phyloP scores from a whole-genome alignment of 2,329 filamentous ascomycete species.

The Botrytis fabae region DNA sequence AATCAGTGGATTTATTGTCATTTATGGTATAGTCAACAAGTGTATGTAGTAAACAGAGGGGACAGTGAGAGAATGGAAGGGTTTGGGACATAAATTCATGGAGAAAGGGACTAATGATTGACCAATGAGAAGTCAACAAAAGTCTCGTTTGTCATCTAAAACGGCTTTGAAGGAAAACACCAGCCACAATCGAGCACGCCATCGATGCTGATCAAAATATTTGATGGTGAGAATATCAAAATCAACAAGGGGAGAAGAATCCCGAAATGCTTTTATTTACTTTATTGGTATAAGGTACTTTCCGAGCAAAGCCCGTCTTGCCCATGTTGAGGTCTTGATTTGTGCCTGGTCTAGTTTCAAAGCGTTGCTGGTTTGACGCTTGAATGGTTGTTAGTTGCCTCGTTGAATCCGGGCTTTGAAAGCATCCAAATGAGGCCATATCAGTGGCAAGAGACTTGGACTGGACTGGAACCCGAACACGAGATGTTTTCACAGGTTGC shows the following conservation, averaged over 20 bases:
- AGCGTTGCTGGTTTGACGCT: neutral
- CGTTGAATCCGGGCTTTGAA: neutral
- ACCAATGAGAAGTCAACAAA: slow-evolving; percentile 9
- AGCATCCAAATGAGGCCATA: neutral
- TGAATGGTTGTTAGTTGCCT: neutral
- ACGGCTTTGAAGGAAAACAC: slow-evolving; percentile 22
- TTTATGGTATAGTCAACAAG: slow-evolving; percentile 21
- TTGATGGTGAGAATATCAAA: slow-evolving; percentile 17
- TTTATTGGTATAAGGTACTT: neutral
- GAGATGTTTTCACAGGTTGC: neutral
- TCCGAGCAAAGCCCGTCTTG: slow-evolving; percentile 18
- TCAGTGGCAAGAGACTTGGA: neutral
- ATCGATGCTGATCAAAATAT: slow-evolving; percentile 18
- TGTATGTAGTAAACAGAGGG: slow-evolving; percentile 23
- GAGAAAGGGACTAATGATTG: slow-evolving; percentile 7
- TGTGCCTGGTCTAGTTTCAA: neutral
- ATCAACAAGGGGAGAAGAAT: slow-evolving; percentile 2
- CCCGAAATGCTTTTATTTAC: neutral
- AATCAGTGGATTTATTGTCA: slow-evolving; percentile 13
- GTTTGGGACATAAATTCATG: slow-evolving; percentile 2
- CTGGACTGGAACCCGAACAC: neutral
- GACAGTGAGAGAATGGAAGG: slow-evolving; percentile 10
- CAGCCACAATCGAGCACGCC: slow-evolving; percentile 23
- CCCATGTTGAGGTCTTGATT: neutral
- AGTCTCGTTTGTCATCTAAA: slow-evolving; percentile 23